A percentile compares a stretch with the other conserved stretches of the same genome.
phyloP scores from a whole-genome alignment of 345 rosid genomes.

The Gossypium herbaceum region DNA sequence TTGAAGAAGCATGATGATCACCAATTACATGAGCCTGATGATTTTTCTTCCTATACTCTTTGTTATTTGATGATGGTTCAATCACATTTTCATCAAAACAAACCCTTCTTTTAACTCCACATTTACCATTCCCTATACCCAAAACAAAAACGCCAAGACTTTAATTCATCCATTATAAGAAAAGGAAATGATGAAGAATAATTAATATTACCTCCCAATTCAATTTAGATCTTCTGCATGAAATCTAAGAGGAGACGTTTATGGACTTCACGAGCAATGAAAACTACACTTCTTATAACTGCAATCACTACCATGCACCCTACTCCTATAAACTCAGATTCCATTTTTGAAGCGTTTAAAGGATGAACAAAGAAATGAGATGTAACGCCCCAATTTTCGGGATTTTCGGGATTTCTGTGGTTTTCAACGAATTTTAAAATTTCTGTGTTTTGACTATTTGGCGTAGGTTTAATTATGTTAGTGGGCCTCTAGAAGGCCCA shows the following conservation, averaged over 20 bases:
- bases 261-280: slow-evolving; percentile 55
- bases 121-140: slow-evolving; percentile 13
- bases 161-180: not conserved
- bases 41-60: slow-evolving; percentile 49
- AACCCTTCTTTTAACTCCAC: slow-evolving; percentile 51
- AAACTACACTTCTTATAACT: slow-evolving; percentile 70
- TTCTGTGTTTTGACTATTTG: no score
- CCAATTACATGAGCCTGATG: not conserved
- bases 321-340: slow-evolving; percentile 30
- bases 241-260: slow-evolving; percentile 65
- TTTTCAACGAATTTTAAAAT: no score
- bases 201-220: slow-evolving; percentile 37
- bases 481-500: no score
- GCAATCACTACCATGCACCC: slow-evolving; percentile 68
- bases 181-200: not conserved
- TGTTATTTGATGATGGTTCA: slow-evolving; percentile 63
- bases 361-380: not conserved
- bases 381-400: no score
- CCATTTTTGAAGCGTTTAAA: not conserved
- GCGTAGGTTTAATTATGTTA: no score
- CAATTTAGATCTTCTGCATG: slow-evolving; percentile 58
- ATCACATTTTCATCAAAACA: slow-evolving; percentile 73
- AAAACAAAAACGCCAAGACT: not conserved
- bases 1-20: slow-evolving; percentile 12
- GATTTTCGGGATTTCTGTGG: no score